Conservation (phyloP, 1,139 yeast genomes). For the Candida sp. region DNA sequence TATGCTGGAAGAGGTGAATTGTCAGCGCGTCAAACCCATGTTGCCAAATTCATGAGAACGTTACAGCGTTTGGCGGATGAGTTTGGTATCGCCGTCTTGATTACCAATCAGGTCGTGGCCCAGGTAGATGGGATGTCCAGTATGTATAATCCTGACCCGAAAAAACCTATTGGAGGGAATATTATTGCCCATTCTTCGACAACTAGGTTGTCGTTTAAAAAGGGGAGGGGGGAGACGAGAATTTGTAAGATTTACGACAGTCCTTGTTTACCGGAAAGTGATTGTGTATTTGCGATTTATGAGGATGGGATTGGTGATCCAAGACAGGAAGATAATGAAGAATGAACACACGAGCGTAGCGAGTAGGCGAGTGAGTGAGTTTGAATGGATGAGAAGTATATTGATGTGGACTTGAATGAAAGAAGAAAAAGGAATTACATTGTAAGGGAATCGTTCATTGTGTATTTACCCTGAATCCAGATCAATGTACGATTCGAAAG, state of each 20-base stretch:
- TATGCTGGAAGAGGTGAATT: slow-evolving; percentile 95
- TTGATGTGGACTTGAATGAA: too few relatives aligned
- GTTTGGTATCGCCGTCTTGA: slow-evolving; percentile 97
- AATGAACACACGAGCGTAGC: too few relatives aligned
- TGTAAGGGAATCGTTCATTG: too few relatives aligned
- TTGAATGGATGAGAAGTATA: too few relatives aligned
- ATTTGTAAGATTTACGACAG: slow-evolving; percentile 93
- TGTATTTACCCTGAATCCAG: too few relatives aligned
- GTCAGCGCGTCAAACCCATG: slow-evolving; percentile 92
- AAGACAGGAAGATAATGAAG: slow-evolving; percentile 64
- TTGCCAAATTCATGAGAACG: slow-evolving; percentile 89
- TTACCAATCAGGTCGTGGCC: slow-evolving; percentile 97
- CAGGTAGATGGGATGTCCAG: slow-evolving; percentile 91
- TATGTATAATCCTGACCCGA: slow-evolving; percentile 94
- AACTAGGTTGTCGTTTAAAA: slow-evolving; percentile 82
- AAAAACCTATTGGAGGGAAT: slow-evolving; percentile 98
- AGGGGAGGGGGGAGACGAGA: slow-evolving; percentile 90
- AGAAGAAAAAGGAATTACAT: too few relatives aligned
- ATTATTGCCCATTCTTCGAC: slow-evolving; percentile 97
- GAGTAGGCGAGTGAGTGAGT: too few relatives aligned
- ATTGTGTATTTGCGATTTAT: slow-evolving; percentile 91
- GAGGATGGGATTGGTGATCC: slow-evolving; percentile 99
- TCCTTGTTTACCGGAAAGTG: slow-evolving; percentile 94
- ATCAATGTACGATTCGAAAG: too few relatives aligned
- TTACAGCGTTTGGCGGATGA: slow-evolving; percentile 94